Conservation (phyloP, 1,284 basidiomycete species). For the Phenoliferia sp. region DNA sequence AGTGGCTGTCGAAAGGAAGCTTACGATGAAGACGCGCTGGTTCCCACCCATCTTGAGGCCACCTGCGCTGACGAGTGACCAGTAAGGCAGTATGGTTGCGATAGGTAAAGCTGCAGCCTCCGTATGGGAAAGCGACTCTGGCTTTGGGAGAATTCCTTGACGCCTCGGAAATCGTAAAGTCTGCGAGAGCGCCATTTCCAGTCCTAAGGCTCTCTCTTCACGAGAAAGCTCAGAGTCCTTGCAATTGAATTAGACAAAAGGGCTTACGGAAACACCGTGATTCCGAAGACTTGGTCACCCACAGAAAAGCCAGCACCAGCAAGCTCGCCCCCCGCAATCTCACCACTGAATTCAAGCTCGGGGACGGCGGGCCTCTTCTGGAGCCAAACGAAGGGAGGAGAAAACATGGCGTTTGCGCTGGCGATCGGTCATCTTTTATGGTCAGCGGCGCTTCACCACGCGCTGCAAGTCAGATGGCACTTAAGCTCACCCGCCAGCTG, state of each 20-base stretch:
- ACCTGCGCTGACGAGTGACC: background rate
- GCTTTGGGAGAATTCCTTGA: background rate
- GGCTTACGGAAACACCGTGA: constrained; percentile 11
- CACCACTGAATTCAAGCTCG: constrained; percentile 55
- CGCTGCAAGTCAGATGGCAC: too few relatives aligned
- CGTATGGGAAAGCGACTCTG: background rate
- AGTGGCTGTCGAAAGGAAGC: background rate
- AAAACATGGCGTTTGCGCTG: constrained; percentile 15
- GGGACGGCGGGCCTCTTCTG: constrained; percentile 17
- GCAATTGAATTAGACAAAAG: background rate
- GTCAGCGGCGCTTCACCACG: background rate
- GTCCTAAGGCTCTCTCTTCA: background rate
- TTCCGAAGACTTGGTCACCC: constrained; percentile 60
- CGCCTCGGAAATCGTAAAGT: background rate
- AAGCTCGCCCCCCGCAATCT: constrained; percentile 54
- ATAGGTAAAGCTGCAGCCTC: background rate
- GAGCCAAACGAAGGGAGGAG: background rate
- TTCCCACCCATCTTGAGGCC: background rate
- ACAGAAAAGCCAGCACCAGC: constrained; percentile 47
- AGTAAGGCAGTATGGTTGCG: background rate
- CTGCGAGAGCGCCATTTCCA: background rate
- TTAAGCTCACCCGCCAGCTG: background rate
- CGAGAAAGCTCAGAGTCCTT: background rate
- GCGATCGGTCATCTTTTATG: background rate
- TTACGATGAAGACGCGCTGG: constrained; percentile 39